Evolutionary conservation across 805 yeast species (phyloP), one percentile per base, ranked within the genome.

Genomic region (Ogataea methylovora): DNA sequence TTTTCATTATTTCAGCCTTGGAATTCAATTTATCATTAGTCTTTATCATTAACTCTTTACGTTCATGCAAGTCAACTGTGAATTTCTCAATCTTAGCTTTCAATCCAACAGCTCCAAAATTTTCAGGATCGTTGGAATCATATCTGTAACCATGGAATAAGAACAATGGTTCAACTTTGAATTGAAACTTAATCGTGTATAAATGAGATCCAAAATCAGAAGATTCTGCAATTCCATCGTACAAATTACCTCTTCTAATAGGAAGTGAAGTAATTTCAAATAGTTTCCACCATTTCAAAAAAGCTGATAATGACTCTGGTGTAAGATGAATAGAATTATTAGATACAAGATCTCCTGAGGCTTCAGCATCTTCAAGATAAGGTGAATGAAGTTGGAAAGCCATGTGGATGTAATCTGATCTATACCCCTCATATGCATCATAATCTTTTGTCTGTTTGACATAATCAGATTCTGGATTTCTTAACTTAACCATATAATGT

Each of bases 261-360:
- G 97, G 95, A 16, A 86, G 61, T 39, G 85, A 71, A 45, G 79
- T 66, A 18, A 85, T 79, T n/a, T 82, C 72, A 55, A 88, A 88
- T 44, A 84, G 66, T 23, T 61, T 63, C 88, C 95, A 87, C 97
- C 97, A 90, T 4, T 57, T 50, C 43, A 75, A 72, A 58, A 90
- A 86, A 38, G 74, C 80, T 12, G 59, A 49, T 43, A 88, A 62
- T 0, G 78, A 70, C 5, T 61, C 65, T 1, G 95, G 94, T 4
- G 85, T 67, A 29, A 90, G 58, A 51, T 86, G 92, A 29, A 84
- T 66, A 0, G 85, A 65, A 56, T 87, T 88, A 43, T 76, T 71
- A 4, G 69, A 49, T 5, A 28, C 15, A 19, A 20, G 14, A 10
- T 10, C 63, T 2, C 36, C 30, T 5, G 26, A 20, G 12, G 25